A percentile compares a stretch with the other conserved stretches of the same genome.
Conservation (phyloP, 306 rosid genomes). For the Citrullus amarus region DNA sequence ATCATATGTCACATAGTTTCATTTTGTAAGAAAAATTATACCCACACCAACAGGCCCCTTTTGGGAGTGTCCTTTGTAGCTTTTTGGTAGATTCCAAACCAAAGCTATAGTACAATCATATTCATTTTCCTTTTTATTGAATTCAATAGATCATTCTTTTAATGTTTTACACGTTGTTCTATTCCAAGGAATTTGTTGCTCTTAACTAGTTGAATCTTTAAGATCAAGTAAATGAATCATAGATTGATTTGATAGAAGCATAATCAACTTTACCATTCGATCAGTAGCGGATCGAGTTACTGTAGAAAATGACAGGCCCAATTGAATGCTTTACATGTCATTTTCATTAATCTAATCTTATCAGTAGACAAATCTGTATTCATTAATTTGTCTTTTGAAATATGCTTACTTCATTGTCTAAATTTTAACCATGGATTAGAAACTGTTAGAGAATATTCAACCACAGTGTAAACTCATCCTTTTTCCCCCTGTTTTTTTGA, state of each 20-base stretch:
- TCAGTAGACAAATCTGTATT: neutral
- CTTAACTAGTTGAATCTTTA: neutral
- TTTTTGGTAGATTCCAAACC: neutral
- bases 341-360: neutral
- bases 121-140: neutral
- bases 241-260: neutral
- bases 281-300: neutral
- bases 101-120: neutral
- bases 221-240: neutral
- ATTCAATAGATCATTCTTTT: neutral
- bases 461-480: neutral
- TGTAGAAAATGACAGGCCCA: conserved; percentile 5
- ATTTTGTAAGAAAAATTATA: neutral
- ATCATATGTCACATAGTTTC: neutral
- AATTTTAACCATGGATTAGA: neutral
- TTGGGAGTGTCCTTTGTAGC: neutral
- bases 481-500: neutral
- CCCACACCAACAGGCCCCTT: neutral
- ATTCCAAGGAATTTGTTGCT: neutral
- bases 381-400: neutral
- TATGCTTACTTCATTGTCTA: neutral
- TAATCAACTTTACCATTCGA: neutral
- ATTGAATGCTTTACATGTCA: neutral
- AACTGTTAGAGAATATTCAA: neutral
- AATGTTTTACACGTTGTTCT: neutral